Evolutionary conservation across 495 filamentous ascomycete genomes (phyloP), one percentile per base, ranked within the genome.

Genomic region (Podospora bellae-mahoneyi): DNA sequence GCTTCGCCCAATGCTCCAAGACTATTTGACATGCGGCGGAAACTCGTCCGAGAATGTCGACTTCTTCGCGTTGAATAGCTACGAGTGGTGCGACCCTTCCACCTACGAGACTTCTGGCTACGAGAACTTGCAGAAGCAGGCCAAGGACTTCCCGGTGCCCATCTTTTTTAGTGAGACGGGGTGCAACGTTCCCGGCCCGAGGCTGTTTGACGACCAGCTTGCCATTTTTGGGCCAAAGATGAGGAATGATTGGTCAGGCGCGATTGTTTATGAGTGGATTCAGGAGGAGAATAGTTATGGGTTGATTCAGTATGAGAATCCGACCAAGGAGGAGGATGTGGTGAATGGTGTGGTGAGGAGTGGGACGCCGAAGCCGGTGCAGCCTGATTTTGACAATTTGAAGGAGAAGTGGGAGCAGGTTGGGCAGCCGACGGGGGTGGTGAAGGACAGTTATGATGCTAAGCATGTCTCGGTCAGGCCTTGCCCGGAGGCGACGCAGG

Each of bases 241-340:
- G 93, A 77, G 79, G 6, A 76, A 80, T 64, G 85, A 88, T 65
- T 97, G 92, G 91, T 93, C 90, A 30, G 93, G 93, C 65, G 81
- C 90, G 39, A 93, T 96, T 66, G 82, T 94, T 69, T 96, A 96
- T 78, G 92, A 97, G 77, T 97, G 92, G 92, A 91, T 97, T 66
- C 78, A 93, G 74, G 93, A 96, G 77, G 81, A 85, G 59, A 97
- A 96, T 76, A 78, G 92, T 73, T 97, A 96, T 75, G 93, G 93
- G 64, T 81, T 97, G 48, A 87, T 97, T 75, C 89, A 84, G 56
- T 97, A 97, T 75, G 92, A 90, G 10, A 81, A 83, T 4, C 75
- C 73, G 58, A 80, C 83, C 56, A 81, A 81, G 60, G 73, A 81
- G 7, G 82, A 79, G 20, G 83, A 85, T 61, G 78, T 90, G 53